Conservation (phyloP, 345 rosid species). For the Draba incana region DNA sequence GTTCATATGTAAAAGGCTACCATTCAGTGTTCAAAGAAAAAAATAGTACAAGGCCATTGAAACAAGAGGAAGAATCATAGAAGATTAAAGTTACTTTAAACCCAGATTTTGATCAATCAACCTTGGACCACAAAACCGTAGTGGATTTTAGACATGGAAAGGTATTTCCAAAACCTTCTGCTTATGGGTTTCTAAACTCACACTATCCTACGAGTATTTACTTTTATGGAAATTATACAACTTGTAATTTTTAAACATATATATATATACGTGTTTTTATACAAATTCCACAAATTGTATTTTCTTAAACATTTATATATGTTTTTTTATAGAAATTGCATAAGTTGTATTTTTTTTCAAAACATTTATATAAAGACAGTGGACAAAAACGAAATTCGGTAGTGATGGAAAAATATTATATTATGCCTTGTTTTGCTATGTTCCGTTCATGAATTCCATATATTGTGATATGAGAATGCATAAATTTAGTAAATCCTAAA, state of each 20-base stretch:
- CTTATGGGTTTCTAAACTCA: background rate
- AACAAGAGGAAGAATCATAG: conserved; percentile 6
- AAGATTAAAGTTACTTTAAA: conserved; percentile 33
- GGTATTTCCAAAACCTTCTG: conserved; percentile 10
- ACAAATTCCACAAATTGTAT: conserved; percentile 1
- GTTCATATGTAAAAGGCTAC: conserved; percentile 30
- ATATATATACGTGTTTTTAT: background rate
- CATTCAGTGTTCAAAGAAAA: conserved; percentile 1
- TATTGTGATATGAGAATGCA: background rate
- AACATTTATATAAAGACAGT: background rate
- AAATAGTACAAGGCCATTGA: conserved; percentile 26
- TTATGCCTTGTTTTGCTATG: conserved; percentile 9
- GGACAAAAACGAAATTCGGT: background rate
- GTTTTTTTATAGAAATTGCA: background rate
- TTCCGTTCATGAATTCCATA: conserved; percentile 20
- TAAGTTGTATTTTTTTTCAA: background rate
- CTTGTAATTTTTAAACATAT: background rate
- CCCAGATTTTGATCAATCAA: conserved; percentile 6
- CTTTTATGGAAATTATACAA: conserved; percentile 1
- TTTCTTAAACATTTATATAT: background rate
- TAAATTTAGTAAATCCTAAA: too few species aligned
- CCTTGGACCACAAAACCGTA: conserved; percentile 26
- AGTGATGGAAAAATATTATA: background rate
- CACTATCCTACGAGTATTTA: background rate
- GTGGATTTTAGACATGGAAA: conserved; percentile 25